These are phyloP conservation scores for Haplosporangium gracile DNA, from an alignment of 192 early-diverging fungal species.

Conservation along the genomic window DNA sequence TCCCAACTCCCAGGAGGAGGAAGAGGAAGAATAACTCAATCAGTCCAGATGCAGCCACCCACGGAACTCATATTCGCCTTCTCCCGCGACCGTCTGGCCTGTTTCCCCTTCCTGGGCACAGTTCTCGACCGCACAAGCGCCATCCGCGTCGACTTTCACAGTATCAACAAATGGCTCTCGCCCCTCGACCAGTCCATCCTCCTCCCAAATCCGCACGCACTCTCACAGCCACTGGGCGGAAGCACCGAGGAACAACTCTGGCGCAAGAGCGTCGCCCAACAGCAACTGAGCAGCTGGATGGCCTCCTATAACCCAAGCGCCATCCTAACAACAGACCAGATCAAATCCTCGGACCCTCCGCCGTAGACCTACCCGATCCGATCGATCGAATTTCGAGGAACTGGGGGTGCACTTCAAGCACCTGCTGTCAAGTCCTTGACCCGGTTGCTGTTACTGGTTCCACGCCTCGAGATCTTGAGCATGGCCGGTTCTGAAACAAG, in stretches of 20 bases:
- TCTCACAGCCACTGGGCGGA: background rate
- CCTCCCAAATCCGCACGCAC: background rate
- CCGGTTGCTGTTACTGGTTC: background rate
- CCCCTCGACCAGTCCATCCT: background rate
- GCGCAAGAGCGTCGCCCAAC: background rate
- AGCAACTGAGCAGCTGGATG: background rate
- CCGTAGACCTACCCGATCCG: slow-evolving; percentile 4
- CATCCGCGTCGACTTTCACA: slow-evolving; percentile 11
- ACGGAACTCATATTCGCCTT: slow-evolving; percentile 27
- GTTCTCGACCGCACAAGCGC: slow-evolving; percentile 15
- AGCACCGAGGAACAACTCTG: background rate
- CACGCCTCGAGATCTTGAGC: background rate
- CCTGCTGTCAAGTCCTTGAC: background rate
- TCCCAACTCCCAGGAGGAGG: background rate
- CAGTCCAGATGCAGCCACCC: background rate
- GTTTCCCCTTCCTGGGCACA: slow-evolving; percentile 20
- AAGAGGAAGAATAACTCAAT: background rate
- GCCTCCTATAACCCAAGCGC: background rate
- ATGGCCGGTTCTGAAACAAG: slow-evolving; percentile 10
- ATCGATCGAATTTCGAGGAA: slow-evolving; percentile 7
- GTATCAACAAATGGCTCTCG: slow-evolving; percentile 20
- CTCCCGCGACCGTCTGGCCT: slow-evolving; percentile 4
- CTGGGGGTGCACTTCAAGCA: background rate
- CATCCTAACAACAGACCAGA: background rate
- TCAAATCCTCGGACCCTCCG: background rate